These are phyloP conservation scores for Mimosa pudica DNA, from an alignment of 306 rosid genomes.

Conservation along the genomic window DNA sequence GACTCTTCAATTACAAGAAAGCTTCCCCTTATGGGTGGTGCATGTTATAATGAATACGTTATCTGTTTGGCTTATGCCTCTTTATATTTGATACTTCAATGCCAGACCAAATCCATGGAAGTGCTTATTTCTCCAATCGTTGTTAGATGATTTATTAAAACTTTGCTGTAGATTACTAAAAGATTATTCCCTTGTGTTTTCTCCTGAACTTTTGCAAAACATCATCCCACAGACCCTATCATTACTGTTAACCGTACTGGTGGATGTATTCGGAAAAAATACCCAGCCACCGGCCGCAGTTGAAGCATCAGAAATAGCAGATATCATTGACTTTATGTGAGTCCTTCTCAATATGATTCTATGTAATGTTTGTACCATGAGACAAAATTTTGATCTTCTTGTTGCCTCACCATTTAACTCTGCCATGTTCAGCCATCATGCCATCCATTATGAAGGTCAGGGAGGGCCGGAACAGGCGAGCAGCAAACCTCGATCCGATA, in stretches of 20 bases:
- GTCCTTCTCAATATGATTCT: conserved; percentile 35
- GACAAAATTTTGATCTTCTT: conserved; percentile 10
- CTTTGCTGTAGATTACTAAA: conserved; percentile 10
- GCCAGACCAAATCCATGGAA: conserved; percentile 19
- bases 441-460: conserved; percentile 92
- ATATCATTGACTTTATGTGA: conserved; percentile 89
- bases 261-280: conserved; percentile 92
- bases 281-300: conserved; percentile 62
- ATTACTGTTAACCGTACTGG: conserved; percentile 60
- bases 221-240: conserved; percentile 65
- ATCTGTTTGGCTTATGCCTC: conserved; percentile 15
- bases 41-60: not conserved
- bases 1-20: conserved; percentile 21
- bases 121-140: not conserved
- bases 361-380: not conserved
- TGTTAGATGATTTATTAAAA: not conserved
- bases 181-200: conserved; percentile 29
- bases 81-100: conserved; percentile 8
- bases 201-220: conserved; percentile 18
- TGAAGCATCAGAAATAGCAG: conserved; percentile 78
- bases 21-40: conserved; percentile 6
- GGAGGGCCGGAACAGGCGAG: conserved; percentile 85
- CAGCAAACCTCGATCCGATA: conserved; percentile 92
- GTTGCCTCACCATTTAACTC: conserved; percentile 31
- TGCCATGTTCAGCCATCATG: conserved; percentile 68